phyloP scores from a whole-genome alignment of 192 early-diverging fungal species.

The Mortierella antarctica region DNA sequence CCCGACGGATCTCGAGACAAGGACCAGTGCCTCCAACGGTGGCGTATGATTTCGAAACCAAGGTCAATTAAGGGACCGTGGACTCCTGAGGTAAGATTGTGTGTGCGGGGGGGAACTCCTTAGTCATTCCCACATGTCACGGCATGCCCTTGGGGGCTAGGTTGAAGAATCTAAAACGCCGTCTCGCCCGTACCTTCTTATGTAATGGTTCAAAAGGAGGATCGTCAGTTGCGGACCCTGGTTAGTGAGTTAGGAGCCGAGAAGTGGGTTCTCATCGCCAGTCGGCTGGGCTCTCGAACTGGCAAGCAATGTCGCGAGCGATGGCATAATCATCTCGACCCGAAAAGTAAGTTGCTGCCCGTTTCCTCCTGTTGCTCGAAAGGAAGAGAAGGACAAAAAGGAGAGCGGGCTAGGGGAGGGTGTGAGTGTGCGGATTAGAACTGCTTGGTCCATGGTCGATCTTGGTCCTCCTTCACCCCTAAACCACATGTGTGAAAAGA shows the following conservation, averaged over 20 bases:
- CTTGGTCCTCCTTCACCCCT: too few species aligned
- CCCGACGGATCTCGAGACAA: conserved; percentile 53
- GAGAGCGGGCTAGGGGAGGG: too few species aligned
- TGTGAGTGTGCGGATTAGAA: too few species aligned
- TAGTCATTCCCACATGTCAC: too few species aligned
- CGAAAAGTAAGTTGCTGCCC: conserved; percentile 34
- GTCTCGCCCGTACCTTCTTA: not conserved
- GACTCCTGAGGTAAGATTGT: conserved; percentile 42
- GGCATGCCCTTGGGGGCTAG: too few species aligned
- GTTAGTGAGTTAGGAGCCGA: conserved; percentile 50
- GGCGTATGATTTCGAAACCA: conserved; percentile 56
- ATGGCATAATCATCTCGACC: conserved; percentile 53
- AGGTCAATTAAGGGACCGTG: conserved; percentile 52
- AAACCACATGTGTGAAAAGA: too few species aligned
- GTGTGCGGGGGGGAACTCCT: not conserved
- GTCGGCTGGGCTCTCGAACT: conserved; percentile 35
- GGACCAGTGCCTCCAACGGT: conserved; percentile 51
- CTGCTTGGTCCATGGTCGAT: too few species aligned
- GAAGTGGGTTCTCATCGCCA: conserved; percentile 49
- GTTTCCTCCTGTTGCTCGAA: too few species aligned
- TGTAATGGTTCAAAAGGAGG: conserved; percentile 20
- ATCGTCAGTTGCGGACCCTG: conserved; percentile 37
- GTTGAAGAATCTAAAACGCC: not conserved
- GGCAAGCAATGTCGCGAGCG: conserved; percentile 53
- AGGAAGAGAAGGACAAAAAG: too few species aligned